A percentile compares a stretch with the other conserved stretches of the same genome.
Conservation (phyloP, 2,329 filamentous ascomycete genomes). For the Stagonosporopsis chrysanthemi region DNA sequence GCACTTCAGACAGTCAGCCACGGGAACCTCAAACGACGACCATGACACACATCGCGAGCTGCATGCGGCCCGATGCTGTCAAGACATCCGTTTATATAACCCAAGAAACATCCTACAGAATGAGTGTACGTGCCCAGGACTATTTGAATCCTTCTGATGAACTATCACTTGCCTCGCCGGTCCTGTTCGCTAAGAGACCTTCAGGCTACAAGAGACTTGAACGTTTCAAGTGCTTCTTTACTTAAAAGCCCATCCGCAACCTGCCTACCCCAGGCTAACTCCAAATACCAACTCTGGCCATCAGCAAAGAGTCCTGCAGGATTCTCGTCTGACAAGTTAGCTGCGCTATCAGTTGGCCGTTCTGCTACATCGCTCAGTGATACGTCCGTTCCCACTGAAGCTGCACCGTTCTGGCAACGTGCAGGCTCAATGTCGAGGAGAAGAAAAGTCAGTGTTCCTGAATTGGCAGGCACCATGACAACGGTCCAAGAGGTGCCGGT, state of each 20-base stretch:
- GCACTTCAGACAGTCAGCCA: slow-evolving; percentile 46
- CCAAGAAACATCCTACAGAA: slow-evolving; percentile 45
- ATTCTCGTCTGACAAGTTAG: slow-evolving; percentile 42
- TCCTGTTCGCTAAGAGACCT: slow-evolving; percentile 47
- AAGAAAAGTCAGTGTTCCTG: slow-evolving; percentile 52
- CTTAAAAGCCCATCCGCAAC: slow-evolving; percentile 42
- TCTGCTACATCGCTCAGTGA: slow-evolving; percentile 52
- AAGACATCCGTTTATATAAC: slow-evolving; percentile 50
- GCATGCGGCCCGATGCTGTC: slow-evolving; percentile 47
- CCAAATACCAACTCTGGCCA: slow-evolving; percentile 50
- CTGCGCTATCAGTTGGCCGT: slow-evolving; percentile 48
- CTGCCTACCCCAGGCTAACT: slow-evolving; percentile 33
- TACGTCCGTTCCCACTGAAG: slow-evolving; percentile 45
- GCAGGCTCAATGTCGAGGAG: slow-evolving; percentile 49
- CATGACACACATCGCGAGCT: slow-evolving; percentile 56
- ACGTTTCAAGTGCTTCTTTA: slow-evolving; percentile 23
- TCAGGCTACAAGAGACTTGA: slow-evolving; percentile 38
- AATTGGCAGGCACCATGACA: slow-evolving; percentile 49
- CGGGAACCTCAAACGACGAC: slow-evolving; percentile 46
- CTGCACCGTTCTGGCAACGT: slow-evolving; percentile 46
- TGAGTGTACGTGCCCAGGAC: slow-evolving; percentile 40
- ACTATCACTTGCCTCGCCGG: slow-evolving; percentile 42
- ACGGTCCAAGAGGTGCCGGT: slow-evolving; percentile 49
- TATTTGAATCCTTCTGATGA: slow-evolving; percentile 37
- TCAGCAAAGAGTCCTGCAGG: slow-evolving; percentile 41